Percentiles rank a stretch among this genome's conserved stretches.
phyloP scores from a whole-genome alignment of 352 stramenopile species.

The Phytophthora tubulina region DNA sequence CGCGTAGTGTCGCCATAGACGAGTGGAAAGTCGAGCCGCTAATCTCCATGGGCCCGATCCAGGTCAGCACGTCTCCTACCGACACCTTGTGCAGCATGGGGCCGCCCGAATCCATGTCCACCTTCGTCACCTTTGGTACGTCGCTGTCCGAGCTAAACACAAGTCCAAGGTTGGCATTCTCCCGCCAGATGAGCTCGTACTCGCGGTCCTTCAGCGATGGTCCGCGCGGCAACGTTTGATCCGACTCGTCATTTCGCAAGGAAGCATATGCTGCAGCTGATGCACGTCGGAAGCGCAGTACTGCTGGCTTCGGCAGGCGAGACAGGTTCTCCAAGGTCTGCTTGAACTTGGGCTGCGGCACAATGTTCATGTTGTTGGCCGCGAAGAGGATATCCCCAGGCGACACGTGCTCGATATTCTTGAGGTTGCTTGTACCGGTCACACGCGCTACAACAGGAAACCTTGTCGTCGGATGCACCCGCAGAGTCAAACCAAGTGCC shows the following conservation, averaged over 20 bases:
- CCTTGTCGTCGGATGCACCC: constrained; percentile 74
- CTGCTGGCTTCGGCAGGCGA: constrained; percentile 73
- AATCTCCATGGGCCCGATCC: constrained; percentile 85
- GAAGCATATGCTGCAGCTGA: constrained; percentile 47
- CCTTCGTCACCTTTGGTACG: constrained; percentile 84
- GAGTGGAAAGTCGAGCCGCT: constrained; percentile 81
- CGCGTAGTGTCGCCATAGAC: constrained; percentile 86
- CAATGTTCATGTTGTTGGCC: constrained; percentile 77
- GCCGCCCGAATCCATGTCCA: constrained; percentile 80
- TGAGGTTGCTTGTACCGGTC: constrained; percentile 78
- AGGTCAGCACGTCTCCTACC: constrained; percentile 80
- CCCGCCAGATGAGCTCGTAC: constrained; percentile 88
- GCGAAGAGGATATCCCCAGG: constrained; percentile 77
- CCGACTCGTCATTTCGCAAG: constrained; percentile 50
- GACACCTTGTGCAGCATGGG: constrained; percentile 77
- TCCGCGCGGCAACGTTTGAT: constrained; percentile 61
- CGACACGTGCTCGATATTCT: constrained; percentile 80
- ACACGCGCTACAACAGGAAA: constrained; percentile 79
- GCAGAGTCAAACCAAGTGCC: constrained; percentile 71
- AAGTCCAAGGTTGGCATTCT: constrained; percentile 85
- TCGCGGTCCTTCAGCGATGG: constrained; percentile 72
- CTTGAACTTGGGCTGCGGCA: constrained; percentile 83
- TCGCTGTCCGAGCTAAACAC: constrained; percentile 87
- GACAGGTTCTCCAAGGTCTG: constrained; percentile 80
- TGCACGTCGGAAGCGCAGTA: constrained; percentile 70